phyloP scores from a whole-genome alignment of 1,139 yeast species.

The Hemisphaericaspora xylofermentans region DNA sequence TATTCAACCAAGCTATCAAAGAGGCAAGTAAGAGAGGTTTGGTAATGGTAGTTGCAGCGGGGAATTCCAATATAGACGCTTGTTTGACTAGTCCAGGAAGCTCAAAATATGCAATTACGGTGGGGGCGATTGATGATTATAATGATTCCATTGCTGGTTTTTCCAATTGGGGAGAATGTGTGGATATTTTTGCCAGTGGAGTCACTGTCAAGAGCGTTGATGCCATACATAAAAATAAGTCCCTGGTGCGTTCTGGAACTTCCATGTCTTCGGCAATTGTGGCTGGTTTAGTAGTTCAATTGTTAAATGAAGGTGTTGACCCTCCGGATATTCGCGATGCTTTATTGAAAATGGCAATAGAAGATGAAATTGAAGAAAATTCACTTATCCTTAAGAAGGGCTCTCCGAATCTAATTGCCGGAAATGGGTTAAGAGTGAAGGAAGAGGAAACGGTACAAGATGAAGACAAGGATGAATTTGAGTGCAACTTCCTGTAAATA shows the following conservation, averaged over 20 bases:
- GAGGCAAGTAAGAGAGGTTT: slow-evolving; percentile 69
- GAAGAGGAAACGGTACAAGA: not conserved
- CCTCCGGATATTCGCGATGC: slow-evolving; percentile 37
- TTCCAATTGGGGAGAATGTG: slow-evolving; percentile 35
- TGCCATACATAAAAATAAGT: slow-evolving; percentile 18
- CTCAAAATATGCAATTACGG: slow-evolving; percentile 29
- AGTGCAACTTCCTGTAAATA: not conserved
- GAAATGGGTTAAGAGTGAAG: slow-evolving; percentile 25
- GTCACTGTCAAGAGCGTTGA: slow-evolving; percentile 37
- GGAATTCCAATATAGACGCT: slow-evolving; percentile 72
- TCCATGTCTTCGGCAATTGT: slow-evolving; percentile 87
- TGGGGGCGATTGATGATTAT: slow-evolving; percentile 28
- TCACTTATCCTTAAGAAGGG: slow-evolving; percentile 29
- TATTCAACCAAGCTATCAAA: slow-evolving; percentile 66
- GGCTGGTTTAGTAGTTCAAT: slow-evolving; percentile 68
- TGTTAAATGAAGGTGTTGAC: slow-evolving; percentile 57
- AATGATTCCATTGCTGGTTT: slow-evolving; percentile 26
- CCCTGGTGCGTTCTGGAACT: slow-evolving; percentile 68
- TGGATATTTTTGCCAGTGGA: slow-evolving; percentile 36
- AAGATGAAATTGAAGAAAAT: slow-evolving; percentile 33
- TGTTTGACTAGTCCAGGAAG: slow-evolving; percentile 62
- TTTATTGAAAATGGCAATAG: slow-evolving; percentile 38
- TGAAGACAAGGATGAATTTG: not conserved
- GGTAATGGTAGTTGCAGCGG: slow-evolving; percentile 79
- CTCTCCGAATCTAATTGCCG: slow-evolving; percentile 43